Percentiles rank a stretch among this genome's conserved stretches.
Evolutionary conservation across 108 stramenopile species (phyloP).

Genomic region (Nannochloropsis salina): DNA sequence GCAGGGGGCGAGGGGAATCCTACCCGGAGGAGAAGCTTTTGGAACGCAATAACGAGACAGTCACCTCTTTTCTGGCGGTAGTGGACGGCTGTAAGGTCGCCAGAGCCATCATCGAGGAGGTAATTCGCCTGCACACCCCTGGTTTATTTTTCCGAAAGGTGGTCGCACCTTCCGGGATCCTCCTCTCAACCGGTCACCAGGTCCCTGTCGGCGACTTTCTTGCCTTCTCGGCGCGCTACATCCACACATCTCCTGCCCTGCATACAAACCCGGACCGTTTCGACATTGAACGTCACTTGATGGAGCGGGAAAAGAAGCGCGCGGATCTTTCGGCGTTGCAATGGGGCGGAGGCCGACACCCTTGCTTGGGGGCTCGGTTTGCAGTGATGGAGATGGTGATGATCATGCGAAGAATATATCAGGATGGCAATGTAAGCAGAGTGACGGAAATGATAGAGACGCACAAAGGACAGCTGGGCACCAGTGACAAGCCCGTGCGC

Average conservation of each 20-base stretch:
- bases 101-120: background rate
- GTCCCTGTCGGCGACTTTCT: constrained; percentile 4
- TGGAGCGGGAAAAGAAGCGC: background rate
- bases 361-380: background rate
- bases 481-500: constrained; percentile 11
- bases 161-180: background rate
- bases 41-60: background rate
- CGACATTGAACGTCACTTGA: background rate
- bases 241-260: background rate
- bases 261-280: background rate
- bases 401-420: background rate
- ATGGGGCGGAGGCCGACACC: background rate
- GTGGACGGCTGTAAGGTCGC: background rate
- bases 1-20: background rate
- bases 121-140: background rate
- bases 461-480: background rate
- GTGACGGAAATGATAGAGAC: constrained; percentile 19
- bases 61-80: background rate
- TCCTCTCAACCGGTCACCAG: background rate
- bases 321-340: background rate
- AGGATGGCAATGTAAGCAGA: background rate
- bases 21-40: background rate
- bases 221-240: background rate
- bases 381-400: background rate
- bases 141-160: background rate